Evolutionary conservation across 345 rosid species (phyloP).

Genomic region (Melaleuca alternifolia): DNA sequence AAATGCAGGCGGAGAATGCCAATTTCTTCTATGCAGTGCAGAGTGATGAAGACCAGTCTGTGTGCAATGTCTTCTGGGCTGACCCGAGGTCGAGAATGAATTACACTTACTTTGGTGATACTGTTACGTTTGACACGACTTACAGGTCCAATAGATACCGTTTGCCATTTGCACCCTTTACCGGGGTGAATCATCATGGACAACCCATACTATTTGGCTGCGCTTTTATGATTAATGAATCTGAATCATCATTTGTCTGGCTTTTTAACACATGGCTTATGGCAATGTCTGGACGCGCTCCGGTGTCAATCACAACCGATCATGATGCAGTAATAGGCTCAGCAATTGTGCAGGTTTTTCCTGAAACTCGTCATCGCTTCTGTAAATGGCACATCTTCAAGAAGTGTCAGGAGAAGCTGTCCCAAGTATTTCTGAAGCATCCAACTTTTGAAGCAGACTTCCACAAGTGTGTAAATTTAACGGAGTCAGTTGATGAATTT

Average conservation of each 20-base stretch:
- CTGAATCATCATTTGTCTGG: constrained; percentile 42
- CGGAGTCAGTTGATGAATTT: constrained; percentile 42
- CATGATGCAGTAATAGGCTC: constrained; percentile 28
- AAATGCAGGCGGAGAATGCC: constrained; percentile 32
- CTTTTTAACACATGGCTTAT: constrained; percentile 38
- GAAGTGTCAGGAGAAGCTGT: constrained; percentile 40
- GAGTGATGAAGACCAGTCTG: constrained; percentile 24
- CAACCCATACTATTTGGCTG: constrained; percentile 53
- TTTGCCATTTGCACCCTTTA: constrained; percentile 47
- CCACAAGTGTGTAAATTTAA: constrained; percentile 38
- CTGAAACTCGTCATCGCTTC: constrained; percentile 34
- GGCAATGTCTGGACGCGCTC: constrained; percentile 38
- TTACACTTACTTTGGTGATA: constrained; percentile 42
- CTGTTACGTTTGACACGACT: constrained; percentile 39
- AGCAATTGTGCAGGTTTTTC: constrained; percentile 35
- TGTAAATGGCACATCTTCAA: constrained; percentile 43
- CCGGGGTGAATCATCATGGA: constrained; percentile 55
- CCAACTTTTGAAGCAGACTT: constrained; percentile 43
- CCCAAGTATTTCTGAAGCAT: constrained; percentile 27
- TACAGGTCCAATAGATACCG: constrained; percentile 40
- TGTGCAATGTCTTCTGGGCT: constrained; percentile 42
- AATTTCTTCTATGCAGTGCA: constrained; percentile 41
- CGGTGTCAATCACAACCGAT: constrained; percentile 39
- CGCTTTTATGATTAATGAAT: constrained; percentile 36
- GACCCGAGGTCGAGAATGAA: constrained; percentile 33